phyloP scores from a whole-genome alignment of 139 green algal species.

The Ulvella scutata region DNA sequence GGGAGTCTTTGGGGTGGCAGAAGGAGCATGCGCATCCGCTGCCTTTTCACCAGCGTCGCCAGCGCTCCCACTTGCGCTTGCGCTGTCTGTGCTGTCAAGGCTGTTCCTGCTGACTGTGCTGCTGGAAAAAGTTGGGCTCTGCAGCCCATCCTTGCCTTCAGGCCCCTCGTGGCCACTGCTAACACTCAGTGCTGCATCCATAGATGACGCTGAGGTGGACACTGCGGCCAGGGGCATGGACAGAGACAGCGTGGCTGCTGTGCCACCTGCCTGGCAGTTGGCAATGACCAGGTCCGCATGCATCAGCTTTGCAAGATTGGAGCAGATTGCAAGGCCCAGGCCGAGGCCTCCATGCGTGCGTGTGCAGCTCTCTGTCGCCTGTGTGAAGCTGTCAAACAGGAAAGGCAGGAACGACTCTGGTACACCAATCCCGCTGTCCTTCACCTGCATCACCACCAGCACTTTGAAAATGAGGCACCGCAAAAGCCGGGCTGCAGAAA shows the following conservation, averaged over 20 bases:
- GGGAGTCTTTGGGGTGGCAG: no score
- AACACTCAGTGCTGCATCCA: background rate
- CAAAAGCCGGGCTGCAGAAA: no score
- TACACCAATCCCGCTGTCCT: slow-evolving; percentile 28
- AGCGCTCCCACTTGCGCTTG: no score
- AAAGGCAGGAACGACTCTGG: background rate
- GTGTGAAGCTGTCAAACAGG: slow-evolving; percentile 12
- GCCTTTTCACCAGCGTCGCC: background rate
- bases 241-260: background rate
- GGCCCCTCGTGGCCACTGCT: no score
- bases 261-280: background rate
- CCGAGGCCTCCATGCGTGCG: slow-evolving; percentile 24
- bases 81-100: no score
- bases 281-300: background rate
- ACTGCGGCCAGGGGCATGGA: background rate
- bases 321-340: slow-evolving; percentile 44
- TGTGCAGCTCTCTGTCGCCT: slow-evolving; percentile 8
- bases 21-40: background rate
- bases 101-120: no score
- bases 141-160: no score
- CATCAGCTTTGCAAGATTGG: slow-evolving; percentile 20
- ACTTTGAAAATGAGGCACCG: no score
- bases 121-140: no score
- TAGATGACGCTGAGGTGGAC: background rate
- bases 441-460: slow-evolving; percentile 15